These are phyloP conservation scores for Claviceps purpurea DNA, from an alignment of 2,329 filamentous ascomycete species.

Conservation along the genomic window DNA sequence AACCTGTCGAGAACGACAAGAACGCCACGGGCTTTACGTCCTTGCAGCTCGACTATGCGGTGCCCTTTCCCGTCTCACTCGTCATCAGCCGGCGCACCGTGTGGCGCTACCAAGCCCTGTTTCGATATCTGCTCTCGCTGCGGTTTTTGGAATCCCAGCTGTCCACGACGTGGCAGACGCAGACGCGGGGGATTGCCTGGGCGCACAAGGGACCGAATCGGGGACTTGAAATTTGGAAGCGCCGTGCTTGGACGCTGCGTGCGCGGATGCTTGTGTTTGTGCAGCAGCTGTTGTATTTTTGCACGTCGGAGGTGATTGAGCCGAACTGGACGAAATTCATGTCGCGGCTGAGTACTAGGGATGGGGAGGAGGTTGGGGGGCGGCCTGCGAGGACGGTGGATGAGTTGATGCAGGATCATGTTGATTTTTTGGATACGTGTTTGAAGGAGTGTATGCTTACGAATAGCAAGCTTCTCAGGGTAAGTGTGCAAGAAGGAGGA, in stretches of 20 bases:
- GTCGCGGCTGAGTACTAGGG: slow-evolving; percentile 60
- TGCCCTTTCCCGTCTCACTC: slow-evolving; percentile 88
- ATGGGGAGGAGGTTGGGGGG: slow-evolving; percentile 15
- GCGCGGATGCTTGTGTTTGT: slow-evolving; percentile 95
- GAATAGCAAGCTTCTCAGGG: slow-evolving; percentile 84
- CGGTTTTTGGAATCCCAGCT: slow-evolving; percentile 82
- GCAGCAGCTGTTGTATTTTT: slow-evolving; percentile 93
- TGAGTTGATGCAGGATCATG: slow-evolving; percentile 96
- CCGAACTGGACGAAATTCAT: slow-evolving; percentile 94
- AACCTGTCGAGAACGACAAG: slow-evolving; percentile 66
- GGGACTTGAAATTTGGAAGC: slow-evolving; percentile 80
- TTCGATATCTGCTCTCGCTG: slow-evolving; percentile 82
- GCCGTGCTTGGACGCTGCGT: slow-evolving; percentile 78
- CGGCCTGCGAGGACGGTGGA: slow-evolving; percentile 59
- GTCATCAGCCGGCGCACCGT: slow-evolving; percentile 94
- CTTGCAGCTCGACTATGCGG: slow-evolving; percentile 82
- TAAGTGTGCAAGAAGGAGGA: slow-evolving; percentile 27
- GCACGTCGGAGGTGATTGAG: slow-evolving; percentile 92
- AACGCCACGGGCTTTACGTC: slow-evolving; percentile 85
- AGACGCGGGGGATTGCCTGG: slow-evolving; percentile 72
- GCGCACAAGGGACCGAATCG: slow-evolving; percentile 61
- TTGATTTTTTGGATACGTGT: slow-evolving; percentile 95
- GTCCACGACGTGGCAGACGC: slow-evolving; percentile 78
- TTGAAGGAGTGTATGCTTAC: slow-evolving; percentile 98
- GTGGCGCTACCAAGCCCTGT: slow-evolving; percentile 91